These are phyloP conservation scores for Malus hybrid DNA, from an alignment of 331 rosid species.

Conservation along the genomic window DNA sequence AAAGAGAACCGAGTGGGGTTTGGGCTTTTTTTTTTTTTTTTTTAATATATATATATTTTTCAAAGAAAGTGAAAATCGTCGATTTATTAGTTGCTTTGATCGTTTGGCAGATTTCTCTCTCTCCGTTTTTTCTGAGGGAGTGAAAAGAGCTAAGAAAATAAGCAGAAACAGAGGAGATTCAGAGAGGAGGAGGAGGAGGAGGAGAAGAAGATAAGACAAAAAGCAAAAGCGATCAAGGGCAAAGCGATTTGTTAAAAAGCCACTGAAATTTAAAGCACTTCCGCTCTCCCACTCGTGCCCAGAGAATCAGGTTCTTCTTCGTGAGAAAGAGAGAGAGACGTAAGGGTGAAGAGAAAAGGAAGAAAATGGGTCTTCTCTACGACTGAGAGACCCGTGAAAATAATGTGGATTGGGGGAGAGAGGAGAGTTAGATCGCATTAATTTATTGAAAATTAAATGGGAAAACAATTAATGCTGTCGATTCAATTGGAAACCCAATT, in stretches of 20 bases:
- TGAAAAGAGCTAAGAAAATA: not conserved
- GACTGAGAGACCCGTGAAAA: constrained; percentile 23
- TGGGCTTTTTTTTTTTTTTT: constrained; percentile 15
- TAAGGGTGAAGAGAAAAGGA: not conserved
- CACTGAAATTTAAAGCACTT: not conserved
- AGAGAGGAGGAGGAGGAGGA: not conserved
- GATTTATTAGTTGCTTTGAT: not conserved
- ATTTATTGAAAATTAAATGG: not conserved
- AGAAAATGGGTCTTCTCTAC: constrained; percentile 1
- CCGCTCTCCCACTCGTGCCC: not conserved
- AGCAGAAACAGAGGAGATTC: not conserved
- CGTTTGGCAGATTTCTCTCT: constrained; percentile 10
- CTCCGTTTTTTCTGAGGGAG: constrained; percentile 1
- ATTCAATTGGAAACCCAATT: constrained; percentile 3
- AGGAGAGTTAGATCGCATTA: not conserved
- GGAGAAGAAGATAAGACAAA: not conserved
- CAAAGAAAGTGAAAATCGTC: constrained; percentile 2
- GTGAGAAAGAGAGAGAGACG: not conserved
- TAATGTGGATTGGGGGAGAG: not conserved
- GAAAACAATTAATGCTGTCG: not conserved
- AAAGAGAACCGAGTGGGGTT: constrained; percentile 18
- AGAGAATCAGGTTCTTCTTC: constrained; percentile 1
- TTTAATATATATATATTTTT: not conserved
- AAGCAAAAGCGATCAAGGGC: not conserved
- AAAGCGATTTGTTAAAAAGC: not conserved